These are phyloP conservation scores for Juncus effusus DNA, from an alignment of 176 grass and related monocot genomes.

Conservation along the genomic window DNA sequence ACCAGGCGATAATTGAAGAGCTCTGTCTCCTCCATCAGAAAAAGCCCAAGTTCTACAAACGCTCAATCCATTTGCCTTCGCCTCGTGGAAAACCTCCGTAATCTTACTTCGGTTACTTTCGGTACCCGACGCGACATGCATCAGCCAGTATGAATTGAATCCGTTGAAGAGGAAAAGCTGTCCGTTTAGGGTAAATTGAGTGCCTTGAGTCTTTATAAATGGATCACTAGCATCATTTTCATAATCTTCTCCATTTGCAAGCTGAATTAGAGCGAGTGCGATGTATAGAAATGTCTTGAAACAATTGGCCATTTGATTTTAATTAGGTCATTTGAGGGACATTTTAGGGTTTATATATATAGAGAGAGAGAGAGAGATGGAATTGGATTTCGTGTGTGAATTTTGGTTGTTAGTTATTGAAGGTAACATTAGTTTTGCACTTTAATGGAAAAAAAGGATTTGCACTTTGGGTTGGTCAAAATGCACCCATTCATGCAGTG, in stretches of 20 bases:
- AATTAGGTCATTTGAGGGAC: not conserved
- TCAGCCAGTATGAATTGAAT: conserved; percentile 92
- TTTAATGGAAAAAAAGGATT: not conserved
- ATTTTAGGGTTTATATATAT: conserved; percentile 14
- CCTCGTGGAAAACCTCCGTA: conserved; percentile 40
- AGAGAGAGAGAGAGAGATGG: not conserved
- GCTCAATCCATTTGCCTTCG: conserved; percentile 42
- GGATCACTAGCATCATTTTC: not conserved
- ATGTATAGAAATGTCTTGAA: not conserved
- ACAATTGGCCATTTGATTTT: conserved; percentile 17
- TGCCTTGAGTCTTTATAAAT: conserved; percentile 27
- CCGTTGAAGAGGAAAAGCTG: conserved; percentile 56
- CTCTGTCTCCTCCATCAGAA: conserved; percentile 48
- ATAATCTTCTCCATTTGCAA: not conserved
- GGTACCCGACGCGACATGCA: conserved; percentile 48
- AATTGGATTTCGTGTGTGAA: not conserved
- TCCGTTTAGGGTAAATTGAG: conserved; percentile 33
- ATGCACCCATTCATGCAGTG: conserved; percentile 14
- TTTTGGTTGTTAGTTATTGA: not conserved
- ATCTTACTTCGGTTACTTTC: conserved; percentile 31
- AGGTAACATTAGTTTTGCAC: not conserved
- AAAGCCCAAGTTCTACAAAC: conserved; percentile 73
- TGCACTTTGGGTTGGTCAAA: not conserved
- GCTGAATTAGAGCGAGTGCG: not conserved
- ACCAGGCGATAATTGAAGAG: conserved; percentile 58